Evolutionary conservation across 352 stramenopile genomes (phyloP), one percentile per base, ranked within the genome.

Genomic region (Pythium rhizo-oryzae): DNA sequence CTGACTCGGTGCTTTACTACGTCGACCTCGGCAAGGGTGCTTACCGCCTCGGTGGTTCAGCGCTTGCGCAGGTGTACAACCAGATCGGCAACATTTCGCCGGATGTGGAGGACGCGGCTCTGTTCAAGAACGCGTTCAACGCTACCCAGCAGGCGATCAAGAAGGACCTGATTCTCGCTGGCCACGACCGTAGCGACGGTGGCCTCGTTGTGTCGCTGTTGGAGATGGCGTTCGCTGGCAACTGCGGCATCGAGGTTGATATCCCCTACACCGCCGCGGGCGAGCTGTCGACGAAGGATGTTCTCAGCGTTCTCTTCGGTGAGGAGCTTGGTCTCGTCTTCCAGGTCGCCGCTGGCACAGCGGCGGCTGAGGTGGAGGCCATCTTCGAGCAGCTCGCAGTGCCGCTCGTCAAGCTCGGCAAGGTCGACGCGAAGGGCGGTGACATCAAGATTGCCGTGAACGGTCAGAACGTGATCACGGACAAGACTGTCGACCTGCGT

Each of bases 221-320:
- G 16, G 98, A 99, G 79, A 99, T 99, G 98, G 96, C 97, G 1
- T 99, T 99, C 74, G 93, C 96, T 23, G 98, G 98, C 59, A 99
- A 99, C 82, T 99, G 97, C 71, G 97, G 97, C 39, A 77, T 99
- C 16, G 80, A 98, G 37, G 84, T 99, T 9, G 79, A 97, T 64
- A 85, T 99, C 57, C 91, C 83, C 11, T 81, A 78, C 41, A 16
- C 76, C n/a, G 24, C 6, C 44, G 37, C 39, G 24, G 56, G 44
- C 12, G 53, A 63, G 37, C 59, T 77, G 7, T 80, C 83, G 23
- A 89, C 80, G 13, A 85, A 84, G 58, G 79, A 93, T 4, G 80
- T 90, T 33, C 71, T 94, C 11, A 58, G 84, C 37, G 77, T 84
- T 61, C 82, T 99, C 15, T 99, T 99, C 75, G 93, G 92, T 52